Base-by-base conservation (phyloP, 2,329 filamentous ascomycete species). In the Penicillium nordicum region DNA sequence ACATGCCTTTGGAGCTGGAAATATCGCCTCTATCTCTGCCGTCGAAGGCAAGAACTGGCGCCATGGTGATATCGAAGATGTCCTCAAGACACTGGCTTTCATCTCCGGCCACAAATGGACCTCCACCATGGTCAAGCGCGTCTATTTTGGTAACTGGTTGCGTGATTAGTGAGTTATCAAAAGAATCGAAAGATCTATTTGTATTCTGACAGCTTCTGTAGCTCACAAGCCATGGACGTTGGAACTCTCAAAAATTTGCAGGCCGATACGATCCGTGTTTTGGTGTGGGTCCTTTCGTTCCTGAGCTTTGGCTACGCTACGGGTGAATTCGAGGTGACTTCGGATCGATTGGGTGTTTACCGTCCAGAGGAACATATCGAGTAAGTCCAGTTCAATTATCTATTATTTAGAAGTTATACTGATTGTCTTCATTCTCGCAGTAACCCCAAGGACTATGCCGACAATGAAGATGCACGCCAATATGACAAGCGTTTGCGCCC, bases 121-220 rank as follows among this genome's bases (percentile, higher is more conserved):
- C 1, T 85, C 85, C 14, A 86, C 89, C 79, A 84, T 89, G 76
- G 82, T 93, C 51, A 88, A 88, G 75, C 82, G 89, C 53, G 87
- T 87, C 30, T 93, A 92, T 75, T 93, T 93, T 77, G 89, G 90
- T 40, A 94, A 94, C 74, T 94, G 90, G 89, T 78, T 93, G 40
- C 83, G 90, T 58, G 90, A 93, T 76, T 94, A 94, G 73, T 76
- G 58, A 66, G 73, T 68, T 34, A 25, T 1, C 11, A 12, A 11
- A 11, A 32, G 1, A 23, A 34, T 5, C 25, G 18, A 48, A 10
- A 11, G 23, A 23, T 27, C 10, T 18, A 46, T 1, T 14, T n/a
- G 32, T 29, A n/a, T 47, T 32, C 54, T 63, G 14, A 61, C 44
- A 30, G 5, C 14, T n/a, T 43, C 12, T 58, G 8, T 47, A 76